phyloP scores from a whole-genome alignment of 306 rosid species.

The Lathyrus aphaca region DNA sequence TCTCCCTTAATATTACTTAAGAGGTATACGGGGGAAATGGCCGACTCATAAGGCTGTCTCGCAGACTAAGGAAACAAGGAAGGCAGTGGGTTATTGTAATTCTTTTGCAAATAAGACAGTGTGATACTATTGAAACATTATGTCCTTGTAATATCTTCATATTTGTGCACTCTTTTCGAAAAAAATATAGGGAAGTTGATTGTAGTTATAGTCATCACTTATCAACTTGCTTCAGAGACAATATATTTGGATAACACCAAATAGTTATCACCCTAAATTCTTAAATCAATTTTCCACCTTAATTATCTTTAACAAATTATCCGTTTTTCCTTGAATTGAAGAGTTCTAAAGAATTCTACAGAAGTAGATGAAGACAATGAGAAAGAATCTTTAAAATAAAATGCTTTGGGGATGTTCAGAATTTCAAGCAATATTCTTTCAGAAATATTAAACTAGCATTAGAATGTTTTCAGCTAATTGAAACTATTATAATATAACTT shows the following conservation, averaged over 20 bases:
- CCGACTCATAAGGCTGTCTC: neutral
- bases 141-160: neutral
- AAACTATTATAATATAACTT: conserved; percentile 23
- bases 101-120: neutral
- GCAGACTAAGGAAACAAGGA: conserved; percentile 14
- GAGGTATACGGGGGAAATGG: neutral
- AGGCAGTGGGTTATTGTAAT: conserved; percentile 12
- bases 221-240: conserved; percentile 15
- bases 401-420: neutral
- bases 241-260: conserved; percentile 6
- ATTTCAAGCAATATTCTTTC: neutral
- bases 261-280: neutral
- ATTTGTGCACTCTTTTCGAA: neutral
- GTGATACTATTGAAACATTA: conserved; percentile 19
- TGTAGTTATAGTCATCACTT: conserved; percentile 11
- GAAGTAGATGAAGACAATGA: neutral
- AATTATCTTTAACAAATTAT: neutral
- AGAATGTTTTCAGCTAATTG: conserved; percentile 20
- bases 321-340: neutral
- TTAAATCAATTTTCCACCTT: conserved; percentile 1
- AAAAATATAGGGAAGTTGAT: conserved; percentile 12
- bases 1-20: neutral
- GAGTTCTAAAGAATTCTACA: conserved; percentile 15
- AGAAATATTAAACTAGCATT: neutral
- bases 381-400: conserved; percentile 9